phyloP scores from a whole-genome alignment of 192 early-diverging fungal species.

The Coemansia sp. region DNA sequence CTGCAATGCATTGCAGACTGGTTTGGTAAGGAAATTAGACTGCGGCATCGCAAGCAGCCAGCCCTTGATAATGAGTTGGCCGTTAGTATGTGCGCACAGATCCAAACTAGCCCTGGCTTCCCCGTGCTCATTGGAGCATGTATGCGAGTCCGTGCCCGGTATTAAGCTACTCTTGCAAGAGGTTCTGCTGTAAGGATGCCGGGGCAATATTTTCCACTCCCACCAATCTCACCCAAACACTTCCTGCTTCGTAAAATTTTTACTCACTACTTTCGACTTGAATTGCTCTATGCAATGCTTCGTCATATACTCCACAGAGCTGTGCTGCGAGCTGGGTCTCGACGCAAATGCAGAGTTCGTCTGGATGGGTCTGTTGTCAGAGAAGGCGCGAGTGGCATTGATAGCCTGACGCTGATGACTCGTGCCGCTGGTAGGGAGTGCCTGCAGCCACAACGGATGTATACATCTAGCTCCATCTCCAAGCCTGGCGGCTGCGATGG shows the following conservation, averaged over 20 bases:
- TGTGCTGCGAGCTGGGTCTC: not conserved
- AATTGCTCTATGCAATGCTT: not conserved
- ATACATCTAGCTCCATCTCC: not conserved
- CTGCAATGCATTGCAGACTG: not conserved
- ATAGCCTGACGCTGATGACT: not conserved
- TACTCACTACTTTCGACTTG: not conserved
- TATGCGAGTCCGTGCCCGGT: not conserved
- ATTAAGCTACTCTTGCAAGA: not conserved
- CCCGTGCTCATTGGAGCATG: not conserved
- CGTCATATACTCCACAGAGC: not conserved
- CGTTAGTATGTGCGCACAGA: not conserved
- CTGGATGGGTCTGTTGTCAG: not conserved
- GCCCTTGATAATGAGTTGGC: not conserved
- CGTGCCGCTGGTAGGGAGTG: not conserved
- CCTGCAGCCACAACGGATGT: not conserved
- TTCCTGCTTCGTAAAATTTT: not conserved
- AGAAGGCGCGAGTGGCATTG: not conserved
- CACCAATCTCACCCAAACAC: not conserved
- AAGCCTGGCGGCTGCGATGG: not conserved
- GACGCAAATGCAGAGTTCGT: not conserved
- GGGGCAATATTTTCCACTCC: not conserved
- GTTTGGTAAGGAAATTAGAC: not conserved
- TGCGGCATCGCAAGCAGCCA: not conserved
- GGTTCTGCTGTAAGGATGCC: not conserved
- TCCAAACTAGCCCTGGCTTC: not conserved